These are phyloP conservation scores for Protomyces lactucae-debilis DNA, from an alignment of 1,139 yeast genomes.

Conservation along the genomic window DNA sequence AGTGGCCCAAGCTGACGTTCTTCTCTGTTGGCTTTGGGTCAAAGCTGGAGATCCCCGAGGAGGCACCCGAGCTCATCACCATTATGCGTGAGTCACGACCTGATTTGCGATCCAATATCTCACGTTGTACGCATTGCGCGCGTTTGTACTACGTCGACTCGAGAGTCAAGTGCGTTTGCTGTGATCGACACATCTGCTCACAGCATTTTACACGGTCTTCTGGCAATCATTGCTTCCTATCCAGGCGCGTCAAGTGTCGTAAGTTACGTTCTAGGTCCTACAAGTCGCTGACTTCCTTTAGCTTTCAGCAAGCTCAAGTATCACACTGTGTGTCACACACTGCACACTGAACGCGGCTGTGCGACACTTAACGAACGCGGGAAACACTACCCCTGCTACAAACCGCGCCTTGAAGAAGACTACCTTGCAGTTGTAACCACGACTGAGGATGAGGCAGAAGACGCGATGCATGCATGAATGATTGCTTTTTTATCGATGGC, in stretches of 20 bases:
- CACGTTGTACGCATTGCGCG: conserved; percentile 12
- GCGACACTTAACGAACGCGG: background rate
- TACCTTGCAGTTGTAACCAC: background rate
- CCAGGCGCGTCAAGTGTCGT: conserved; percentile 17
- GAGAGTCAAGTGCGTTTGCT: conserved; percentile 8
- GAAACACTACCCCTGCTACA: conserved; percentile 6
- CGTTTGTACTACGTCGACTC: conserved; percentile 17
- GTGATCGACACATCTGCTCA: conserved; percentile 10
- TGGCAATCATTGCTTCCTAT: conserved; percentile 13
- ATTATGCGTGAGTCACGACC: background rate
- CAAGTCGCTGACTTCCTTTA: background rate
- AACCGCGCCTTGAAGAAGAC: background rate
- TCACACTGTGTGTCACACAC: conserved; percentile 1
- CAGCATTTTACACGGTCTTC: conserved; percentile 23
- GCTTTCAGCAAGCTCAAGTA: conserved; percentile 12
- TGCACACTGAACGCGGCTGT: conserved; percentile 10
- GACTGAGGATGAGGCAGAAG: background rate
- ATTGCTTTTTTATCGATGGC: background rate
- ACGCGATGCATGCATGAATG: background rate
- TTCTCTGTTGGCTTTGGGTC: conserved; percentile 25
- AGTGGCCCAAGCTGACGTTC: conserved; percentile 5
- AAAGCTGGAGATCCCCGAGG: conserved; percentile 22
- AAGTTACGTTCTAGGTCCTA: background rate
- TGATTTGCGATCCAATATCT: conserved; percentile 15
- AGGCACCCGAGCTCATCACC: conserved; percentile 14